Base-by-base conservation (phyloP, 1,139 yeast species). In the Hyphopichia fennica region DNA sequence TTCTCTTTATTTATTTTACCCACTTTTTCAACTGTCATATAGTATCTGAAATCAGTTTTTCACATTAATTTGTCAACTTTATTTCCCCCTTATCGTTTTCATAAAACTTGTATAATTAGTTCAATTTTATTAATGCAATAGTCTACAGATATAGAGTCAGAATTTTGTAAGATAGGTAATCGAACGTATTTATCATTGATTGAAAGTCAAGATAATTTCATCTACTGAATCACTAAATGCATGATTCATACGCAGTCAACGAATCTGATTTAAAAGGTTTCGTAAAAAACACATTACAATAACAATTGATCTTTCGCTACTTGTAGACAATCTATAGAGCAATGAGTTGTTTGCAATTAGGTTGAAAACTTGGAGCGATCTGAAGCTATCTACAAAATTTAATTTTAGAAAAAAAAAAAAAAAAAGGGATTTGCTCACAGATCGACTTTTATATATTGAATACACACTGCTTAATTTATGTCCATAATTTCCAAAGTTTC, bases 301-400 rank as follows among this genome's bases (percentile, higher is more conserved):
- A n/a, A n/a, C n/a, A n/a, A n/a, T n/a, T n/a, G n/a, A n/a, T n/a
- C 45, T 43, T 43, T 48, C 41, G 46, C 47, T 52, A 49, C 45
- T 52, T 51, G 33, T 31, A 17, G 13, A 17, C 22, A 31, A 31
- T 17, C 20, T 13, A 18, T 11, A 13, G 17, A 17, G 13, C 17
- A 16, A 17, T 18, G 6, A n/a, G 5, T n/a, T 13, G 16, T n/a
- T 5, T 31, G 34, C 34, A 31, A 31, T 8, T 16, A 17, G 7
- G 11, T 17, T 31, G 34, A 31, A 17, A 16, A 31, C 34, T 31
- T 31, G 34, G n/a, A 31, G 34, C 34, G 34, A 9, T 17, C 5
- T 11, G 6, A 31, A 31, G 22, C 13, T 13, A 11, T 14, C 34
- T 29, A 14, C 32, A 29, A 29, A 8, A 10, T 22, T 8, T 22